Conservation (phyloP, 306 rosid genomes). For the Casuarina cunninghamiana region DNA sequence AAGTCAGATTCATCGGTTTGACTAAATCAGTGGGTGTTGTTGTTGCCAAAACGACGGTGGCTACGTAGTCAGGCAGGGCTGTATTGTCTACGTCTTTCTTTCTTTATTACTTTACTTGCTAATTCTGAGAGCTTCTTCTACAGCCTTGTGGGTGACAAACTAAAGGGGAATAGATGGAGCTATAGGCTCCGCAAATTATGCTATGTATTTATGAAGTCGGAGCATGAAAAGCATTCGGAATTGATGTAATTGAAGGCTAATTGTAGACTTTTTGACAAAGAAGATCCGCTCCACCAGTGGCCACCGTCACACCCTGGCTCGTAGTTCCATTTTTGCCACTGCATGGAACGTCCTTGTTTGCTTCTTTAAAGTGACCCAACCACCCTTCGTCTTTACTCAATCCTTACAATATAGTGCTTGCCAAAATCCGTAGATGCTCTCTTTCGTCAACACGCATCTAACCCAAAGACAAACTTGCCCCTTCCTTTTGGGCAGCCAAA, state of each 20-base stretch:
- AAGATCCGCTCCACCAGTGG: not conserved
- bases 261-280: constrained; percentile 8
- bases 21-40: too few species aligned
- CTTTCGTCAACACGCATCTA: constrained; percentile 29
- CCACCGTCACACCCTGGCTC: not conserved
- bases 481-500: not conserved
- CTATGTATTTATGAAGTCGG: constrained; percentile 12
- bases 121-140: not conserved
- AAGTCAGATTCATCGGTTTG: constrained; percentile 3
- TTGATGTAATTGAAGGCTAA: constrained; percentile 19
- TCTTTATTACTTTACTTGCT: too few species aligned
- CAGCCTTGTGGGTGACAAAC: not conserved
- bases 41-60: too few species aligned
- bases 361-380: not conserved
- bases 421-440: too few species aligned
- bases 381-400: constrained; percentile 17
- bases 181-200: constrained; percentile 34
- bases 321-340: constrained; percentile 22
- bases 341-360: constrained; percentile 4
- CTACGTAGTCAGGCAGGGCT: too few species aligned
- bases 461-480: constrained; percentile 6
- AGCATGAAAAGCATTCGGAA: not conserved
- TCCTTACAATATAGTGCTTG: not conserved
- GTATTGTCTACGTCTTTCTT: too few species aligned
- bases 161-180: not conserved